Base-by-base conservation (phyloP, 129 eudicot species). In the Arctium minus region DNA sequence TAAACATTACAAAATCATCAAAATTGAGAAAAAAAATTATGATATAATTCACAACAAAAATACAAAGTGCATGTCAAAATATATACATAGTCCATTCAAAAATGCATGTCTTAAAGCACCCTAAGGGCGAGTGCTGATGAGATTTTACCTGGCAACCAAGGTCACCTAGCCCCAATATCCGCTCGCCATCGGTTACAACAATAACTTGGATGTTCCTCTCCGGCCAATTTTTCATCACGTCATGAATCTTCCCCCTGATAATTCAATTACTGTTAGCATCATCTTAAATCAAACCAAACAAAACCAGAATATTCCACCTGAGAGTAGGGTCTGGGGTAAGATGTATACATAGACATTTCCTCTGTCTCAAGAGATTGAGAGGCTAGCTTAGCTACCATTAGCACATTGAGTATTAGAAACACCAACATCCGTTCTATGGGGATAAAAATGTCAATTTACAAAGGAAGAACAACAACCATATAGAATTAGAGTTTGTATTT, bases 141-240 rank as follows among this genome's bases (percentile, higher is more conserved):
- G 48, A 70, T 44, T 48, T 79, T 74, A 94, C 98, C 97, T 94
- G 98, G 83, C 98, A 94, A 42, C 98, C 98, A 13, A 88, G 97
- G 87, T 94, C 98, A 38, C 98, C 98, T 27, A 94, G 94, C 50
- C 98, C 98, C 75, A 94, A 80, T 70, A 94, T 94, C 33, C 98
- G 96, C 83, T 94, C 98, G n/a, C 98, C 98, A 84, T 94, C 98
- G 15, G 98, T 94, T 29, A 94, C 97, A 18, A 94, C 98, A 72
- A 94, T 94, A 62, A 94, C 98, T 91, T 94, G 97, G 68, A 94
- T 89, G 74, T 80, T 72, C 85, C 86, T 94, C 79, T 89, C 98
- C 8, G 96, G 97, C 98, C 98, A 94, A 83, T 94, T 94, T 79
- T 86, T 94, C 89, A 94, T 80, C 53, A 94, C 97, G 85, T 92